Evolutionary conservation across 148 eudicot genomes (phyloP).

Genomic region (Heliosperma pusillum): DNA sequence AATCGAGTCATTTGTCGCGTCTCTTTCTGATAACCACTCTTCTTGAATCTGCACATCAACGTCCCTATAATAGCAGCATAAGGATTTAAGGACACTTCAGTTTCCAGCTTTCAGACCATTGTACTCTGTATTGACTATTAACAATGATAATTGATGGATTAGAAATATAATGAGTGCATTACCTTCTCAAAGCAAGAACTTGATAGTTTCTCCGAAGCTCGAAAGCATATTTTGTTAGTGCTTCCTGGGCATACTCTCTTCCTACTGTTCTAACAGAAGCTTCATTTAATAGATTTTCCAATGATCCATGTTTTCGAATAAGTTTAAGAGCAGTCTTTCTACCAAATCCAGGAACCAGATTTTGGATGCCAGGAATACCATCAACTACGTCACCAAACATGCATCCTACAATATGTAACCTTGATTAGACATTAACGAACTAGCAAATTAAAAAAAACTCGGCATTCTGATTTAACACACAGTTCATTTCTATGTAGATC

Average conservation of each 20-base stretch:
- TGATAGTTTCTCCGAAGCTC: slow-evolving; percentile 68
- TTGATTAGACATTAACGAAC: background rate
- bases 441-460: background rate
- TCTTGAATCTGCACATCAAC: slow-evolving; percentile 62
- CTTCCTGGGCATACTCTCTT: slow-evolving; percentile 77
- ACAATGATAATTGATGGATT: background rate
- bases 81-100: background rate
- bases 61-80: slow-evolving; percentile 41
- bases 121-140: background rate
- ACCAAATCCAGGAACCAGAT: slow-evolving; percentile 79
- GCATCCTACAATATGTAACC: slow-evolving; percentile 52
- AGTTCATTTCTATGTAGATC: background rate
- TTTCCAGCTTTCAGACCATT: slow-evolving; percentile 1
- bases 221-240: slow-evolving; percentile 69
- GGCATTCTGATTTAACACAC: slow-evolving; percentile 1
- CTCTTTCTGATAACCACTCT: slow-evolving; percentile 72
- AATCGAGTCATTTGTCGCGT: slow-evolving; percentile 45
- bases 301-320: slow-evolving; percentile 66
- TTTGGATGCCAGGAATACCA: slow-evolving; percentile 93
- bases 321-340: slow-evolving; percentile 84
- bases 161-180: slow-evolving; percentile 2
- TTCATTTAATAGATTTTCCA: slow-evolving; percentile 71
- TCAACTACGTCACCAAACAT: slow-evolving; percentile 87
- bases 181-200: slow-evolving; percentile 87
- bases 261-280: slow-evolving; percentile 88